Conservation (phyloP, 2,329 filamentous ascomycete species). For the Colletotrichum sp. region DNA sequence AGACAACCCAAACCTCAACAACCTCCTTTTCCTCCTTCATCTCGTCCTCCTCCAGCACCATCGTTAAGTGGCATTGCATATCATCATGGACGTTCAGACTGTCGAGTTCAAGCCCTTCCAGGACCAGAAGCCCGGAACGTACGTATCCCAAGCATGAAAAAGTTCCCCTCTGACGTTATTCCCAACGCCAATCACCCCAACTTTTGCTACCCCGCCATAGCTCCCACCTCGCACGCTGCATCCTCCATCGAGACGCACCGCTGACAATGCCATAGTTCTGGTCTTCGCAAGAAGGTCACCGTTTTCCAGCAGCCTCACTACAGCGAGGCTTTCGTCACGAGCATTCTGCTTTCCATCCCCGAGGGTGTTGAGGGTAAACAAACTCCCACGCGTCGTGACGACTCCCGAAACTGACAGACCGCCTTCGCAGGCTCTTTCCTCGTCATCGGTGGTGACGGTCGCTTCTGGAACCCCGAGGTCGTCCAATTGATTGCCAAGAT, state of each 20-base stretch:
- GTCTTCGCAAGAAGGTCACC: slow-evolving; percentile 98
- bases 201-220: slow-evolving; percentile 16
- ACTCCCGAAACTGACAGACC: background rate
- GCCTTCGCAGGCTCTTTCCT: slow-evolving; percentile 70
- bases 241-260: background rate
- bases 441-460: slow-evolving; percentile 96
- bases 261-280: slow-evolving; percentile 67
- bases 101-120: slow-evolving; percentile 85
- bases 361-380: slow-evolving; percentile 80
- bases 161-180: slow-evolving; percentile 26
- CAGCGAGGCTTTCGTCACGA: slow-evolving; percentile 93
- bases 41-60: slow-evolving; percentile 7
- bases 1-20: slow-evolving; percentile 21
- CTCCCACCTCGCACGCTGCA: background rate
- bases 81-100: slow-evolving; percentile 74
- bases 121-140: slow-evolving; percentile 99
- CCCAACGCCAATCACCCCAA: slow-evolving; percentile 29
- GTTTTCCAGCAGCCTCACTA: slow-evolving; percentile 96
- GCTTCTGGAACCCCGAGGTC: slow-evolving; percentile 96
- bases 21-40: slow-evolving; percentile 14
- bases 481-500: slow-evolving; percentile 98
- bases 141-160: slow-evolving; percentile 53
- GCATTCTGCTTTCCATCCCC: slow-evolving; percentile 94
- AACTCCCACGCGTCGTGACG: background rate
- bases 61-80: slow-evolving; percentile 11